Percentiles rank a stretch among this genome's conserved stretches.
Evolutionary conservation across 495 filamentous ascomycete species (phyloP).

Genomic region (Entonaema liquescens): DNA sequence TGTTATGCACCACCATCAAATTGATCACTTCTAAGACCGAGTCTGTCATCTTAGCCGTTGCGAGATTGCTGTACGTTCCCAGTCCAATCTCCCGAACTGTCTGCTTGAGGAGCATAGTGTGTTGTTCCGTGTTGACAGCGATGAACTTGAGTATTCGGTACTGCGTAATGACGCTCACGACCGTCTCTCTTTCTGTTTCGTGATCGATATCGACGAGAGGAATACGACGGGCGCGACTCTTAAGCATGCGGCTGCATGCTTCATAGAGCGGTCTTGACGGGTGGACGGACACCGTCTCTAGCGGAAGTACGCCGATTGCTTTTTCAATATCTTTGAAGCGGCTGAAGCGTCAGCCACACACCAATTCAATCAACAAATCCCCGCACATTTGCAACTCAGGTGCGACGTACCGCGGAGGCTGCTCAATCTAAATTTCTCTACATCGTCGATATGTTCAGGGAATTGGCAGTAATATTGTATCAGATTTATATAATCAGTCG

Average conservation of each 20-base stretch:
- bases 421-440: constrained; percentile 94
- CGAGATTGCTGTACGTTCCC: constrained; percentile 82
- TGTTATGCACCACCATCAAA: constrained; percentile 88
- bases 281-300: constrained; percentile 95
- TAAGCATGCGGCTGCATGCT: constrained; percentile 92
- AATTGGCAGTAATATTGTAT: constrained; percentile 99
- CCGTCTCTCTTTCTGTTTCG: constrained; percentile 90
- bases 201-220: constrained; percentile 94
- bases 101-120: constrained; percentile 90
- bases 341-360: constrained; percentile 18
- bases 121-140: constrained; percentile 88
- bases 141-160: constrained; percentile 99
- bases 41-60: constrained; percentile 88
- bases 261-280: constrained; percentile 91
- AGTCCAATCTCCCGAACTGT: constrained; percentile 84
- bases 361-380: constrained; percentile 14
- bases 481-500: constrained; percentile 97
- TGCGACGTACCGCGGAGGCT: constrained; percentile 79
- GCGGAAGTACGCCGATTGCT: constrained; percentile 86
- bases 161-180: constrained; percentile 96
- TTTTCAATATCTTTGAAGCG: constrained; percentile 83
- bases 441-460: constrained; percentile 83
- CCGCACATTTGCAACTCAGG: constrained; percentile 18
- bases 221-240: constrained; percentile 90
- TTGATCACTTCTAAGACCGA: constrained; percentile 97